A percentile compares a stretch with the other conserved stretches of the same genome.
Evolutionary conservation across 352 stramenopile genomes (phyloP).

Genomic region (Phytophthora chlamydospora): DNA sequence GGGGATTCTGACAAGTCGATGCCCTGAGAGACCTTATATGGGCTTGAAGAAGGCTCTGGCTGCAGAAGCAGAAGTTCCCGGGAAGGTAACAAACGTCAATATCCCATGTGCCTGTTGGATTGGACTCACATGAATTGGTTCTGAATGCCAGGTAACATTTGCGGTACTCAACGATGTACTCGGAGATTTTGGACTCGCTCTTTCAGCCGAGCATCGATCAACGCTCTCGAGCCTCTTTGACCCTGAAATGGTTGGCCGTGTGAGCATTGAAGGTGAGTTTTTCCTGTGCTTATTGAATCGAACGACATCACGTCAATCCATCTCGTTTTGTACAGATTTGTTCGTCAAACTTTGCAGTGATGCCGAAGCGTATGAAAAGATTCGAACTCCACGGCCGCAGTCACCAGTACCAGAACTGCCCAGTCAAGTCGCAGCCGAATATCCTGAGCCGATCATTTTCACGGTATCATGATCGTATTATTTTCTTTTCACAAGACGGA

Average conservation of each 20-base stretch:
- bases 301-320: neutral
- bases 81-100: constrained; percentile 48
- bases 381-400: constrained; percentile 17
- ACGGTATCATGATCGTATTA: constrained; percentile 16
- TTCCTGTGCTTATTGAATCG: neutral
- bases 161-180: constrained; percentile 77
- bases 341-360: constrained; percentile 79
- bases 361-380: constrained; percentile 53
- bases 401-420: constrained; percentile 12
- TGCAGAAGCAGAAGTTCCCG: constrained; percentile 65
- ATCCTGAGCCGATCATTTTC: constrained; percentile 26
- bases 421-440: constrained; percentile 17
- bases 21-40: constrained; percentile 71
- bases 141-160: constrained; percentile 52
- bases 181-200: constrained; percentile 61
- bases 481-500: too few species aligned
- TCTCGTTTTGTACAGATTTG: constrained; percentile 50
- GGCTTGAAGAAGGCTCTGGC: constrained; percentile 82
- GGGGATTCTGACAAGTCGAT: constrained; percentile 62
- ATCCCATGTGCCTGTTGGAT: neutral
- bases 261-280: constrained; percentile 75
- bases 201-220: constrained; percentile 48
- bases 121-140: neutral
- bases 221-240: constrained; percentile 60
- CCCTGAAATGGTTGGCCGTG: constrained; percentile 49